Evolutionary conservation across 352 stramenopile genomes (phyloP), one percentile per base, ranked within the genome.

Genomic region (Phytophthora quininea): DNA sequence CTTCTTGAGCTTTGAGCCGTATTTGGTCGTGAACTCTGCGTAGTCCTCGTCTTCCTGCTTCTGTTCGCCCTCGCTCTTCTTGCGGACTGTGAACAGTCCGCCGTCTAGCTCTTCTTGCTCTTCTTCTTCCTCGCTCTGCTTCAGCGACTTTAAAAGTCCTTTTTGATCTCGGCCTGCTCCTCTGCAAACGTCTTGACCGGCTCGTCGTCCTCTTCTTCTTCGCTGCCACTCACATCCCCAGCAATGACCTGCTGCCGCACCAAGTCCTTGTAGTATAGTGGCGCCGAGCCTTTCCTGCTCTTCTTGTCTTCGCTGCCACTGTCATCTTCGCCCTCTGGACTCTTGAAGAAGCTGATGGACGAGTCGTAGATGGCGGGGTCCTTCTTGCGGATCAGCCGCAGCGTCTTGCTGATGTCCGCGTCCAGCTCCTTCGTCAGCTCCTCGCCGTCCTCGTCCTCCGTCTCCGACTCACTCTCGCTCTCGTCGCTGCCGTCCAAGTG

Each of bases 241-340:
- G 84, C 91, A 19, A 99, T 91, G 49, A 98, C 95, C 71, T 99
- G 92, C 58, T 98, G 93, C 11, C 97, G 86, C 43, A 98, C 82
- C 32, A 99, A 79, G 82, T 99, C 97, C 68, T 98, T 99, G 82
- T 96, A 96, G 59, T 96, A 95, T 53, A 94, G 58, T 31, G 88
- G 88, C 24, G 73, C 70, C 7, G 59, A 62, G 3, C 63, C 58
- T 35, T 80, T 88, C 48, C 76, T 74, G 56, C 64, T 74, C 52
- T 65, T 73, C 54, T 73, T 73, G 35, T 59, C 62, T 3, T 69
- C 69, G 3, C 74, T 71, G 2, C 73, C 66, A 19, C 54, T 54
- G 8, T 71, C 74, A 14, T 63, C 46, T 0, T 75, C 67, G 32
- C 31, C 52, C 19, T 82, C 74, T 4, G 63, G 58, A 33, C 77